Percentiles rank a stretch among this genome's conserved stretches.
Conservation (phyloP, 129 eudicot species). For the Artemisia argyi region DNA sequence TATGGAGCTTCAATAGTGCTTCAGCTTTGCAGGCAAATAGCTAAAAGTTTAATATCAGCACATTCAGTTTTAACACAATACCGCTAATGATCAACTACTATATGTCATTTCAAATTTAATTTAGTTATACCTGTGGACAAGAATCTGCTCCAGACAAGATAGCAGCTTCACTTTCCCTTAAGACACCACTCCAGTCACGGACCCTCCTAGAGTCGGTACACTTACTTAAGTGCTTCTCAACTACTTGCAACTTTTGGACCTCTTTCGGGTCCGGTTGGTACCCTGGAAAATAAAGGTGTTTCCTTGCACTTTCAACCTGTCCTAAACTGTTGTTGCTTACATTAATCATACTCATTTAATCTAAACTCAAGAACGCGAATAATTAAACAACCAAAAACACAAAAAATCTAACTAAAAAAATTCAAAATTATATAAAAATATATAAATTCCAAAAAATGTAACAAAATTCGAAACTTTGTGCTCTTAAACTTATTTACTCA, state of each 20-base stretch:
- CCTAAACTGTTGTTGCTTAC: conserved; percentile 72
- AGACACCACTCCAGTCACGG: conserved; percentile 65
- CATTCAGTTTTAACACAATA: conserved; percentile 28
- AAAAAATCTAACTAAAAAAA: not conserved
- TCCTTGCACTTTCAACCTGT: conserved; percentile 78
- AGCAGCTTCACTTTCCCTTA: conserved; percentile 74
- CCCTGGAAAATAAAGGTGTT: conserved; percentile 60
- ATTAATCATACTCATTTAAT: conserved; percentile 24
- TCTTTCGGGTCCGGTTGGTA: conserved; percentile 59
- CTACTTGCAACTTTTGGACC: conserved; percentile 60
- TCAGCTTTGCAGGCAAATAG: conserved; percentile 88
- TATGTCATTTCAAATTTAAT: not conserved
- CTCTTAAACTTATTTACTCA: conserved; percentile 32
- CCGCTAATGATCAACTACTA: not conserved
- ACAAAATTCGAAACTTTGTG: conserved; percentile 25
- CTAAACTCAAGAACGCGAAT: not conserved
- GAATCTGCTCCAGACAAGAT: conserved; percentile 78
- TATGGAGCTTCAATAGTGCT: conserved; percentile 75
- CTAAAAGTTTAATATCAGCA: conserved; percentile 45
- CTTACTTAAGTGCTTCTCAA: conserved; percentile 60
- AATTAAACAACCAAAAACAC: not conserved
- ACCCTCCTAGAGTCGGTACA: conserved; percentile 61
- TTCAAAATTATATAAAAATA: too few species aligned
- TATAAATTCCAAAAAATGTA: not conserved
- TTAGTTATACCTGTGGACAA: conserved; percentile 68